Conservation (phyloP, 352 stramenopile species). For the Blastocystis sp. region DNA sequence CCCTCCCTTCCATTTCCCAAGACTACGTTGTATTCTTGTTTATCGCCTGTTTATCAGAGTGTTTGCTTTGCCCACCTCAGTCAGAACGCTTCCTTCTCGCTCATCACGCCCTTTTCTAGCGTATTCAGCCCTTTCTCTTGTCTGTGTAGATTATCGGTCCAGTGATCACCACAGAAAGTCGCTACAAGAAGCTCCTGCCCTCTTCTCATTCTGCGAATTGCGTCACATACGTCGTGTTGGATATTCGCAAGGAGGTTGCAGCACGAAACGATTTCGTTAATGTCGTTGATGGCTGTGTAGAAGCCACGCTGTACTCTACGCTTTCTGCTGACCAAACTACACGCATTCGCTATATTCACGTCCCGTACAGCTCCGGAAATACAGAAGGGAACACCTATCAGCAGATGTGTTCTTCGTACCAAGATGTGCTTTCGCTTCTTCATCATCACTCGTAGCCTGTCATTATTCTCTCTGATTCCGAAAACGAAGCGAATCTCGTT, state of each 20-base stretch:
- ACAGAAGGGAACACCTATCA: background rate
- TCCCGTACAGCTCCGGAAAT: conserved; percentile 4
- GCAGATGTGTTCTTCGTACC: background rate
- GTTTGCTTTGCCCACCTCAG: background rate
- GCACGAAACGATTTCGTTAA: conserved; percentile 45
- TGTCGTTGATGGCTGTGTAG: conserved; percentile 24
- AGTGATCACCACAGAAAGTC: conserved; percentile 24
- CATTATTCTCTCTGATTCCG: background rate
- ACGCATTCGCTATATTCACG: conserved; percentile 7
- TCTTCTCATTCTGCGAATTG: background rate
- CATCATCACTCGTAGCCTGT: background rate
- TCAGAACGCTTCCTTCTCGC: background rate
- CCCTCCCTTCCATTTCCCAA: background rate
- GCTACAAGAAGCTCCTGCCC: background rate
- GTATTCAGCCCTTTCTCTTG: background rate
- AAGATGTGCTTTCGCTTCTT: background rate
- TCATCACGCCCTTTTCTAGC: conserved; percentile 4
- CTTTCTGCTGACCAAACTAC: background rate
- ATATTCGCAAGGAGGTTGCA: conserved; percentile 3
- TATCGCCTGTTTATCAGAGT: background rate
- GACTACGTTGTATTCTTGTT: background rate
- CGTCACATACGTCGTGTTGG: background rate
- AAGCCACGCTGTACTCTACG: conserved; percentile 23
- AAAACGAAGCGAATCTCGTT: conserved; percentile 27
- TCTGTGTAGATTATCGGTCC: conserved; percentile 11